phyloP scores from a whole-genome alignment of 495 filamentous ascomycete species.

The Massariosphaeria phaeospora region DNA sequence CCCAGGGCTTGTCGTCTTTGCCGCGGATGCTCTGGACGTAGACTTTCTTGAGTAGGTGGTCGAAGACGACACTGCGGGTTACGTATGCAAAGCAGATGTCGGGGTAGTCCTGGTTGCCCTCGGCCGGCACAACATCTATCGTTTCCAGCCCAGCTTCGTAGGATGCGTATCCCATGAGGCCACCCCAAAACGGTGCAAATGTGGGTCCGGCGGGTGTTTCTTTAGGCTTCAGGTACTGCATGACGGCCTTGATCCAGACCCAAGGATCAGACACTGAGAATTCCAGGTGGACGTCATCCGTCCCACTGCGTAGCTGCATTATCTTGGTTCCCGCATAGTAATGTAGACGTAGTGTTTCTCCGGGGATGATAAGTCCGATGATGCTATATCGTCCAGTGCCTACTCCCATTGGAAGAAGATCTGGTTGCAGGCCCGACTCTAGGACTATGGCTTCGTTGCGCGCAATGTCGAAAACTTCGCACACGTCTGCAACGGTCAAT shows the following conservation, averaged over 20 bases:
- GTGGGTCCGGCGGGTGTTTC: slow-evolving; percentile 22
- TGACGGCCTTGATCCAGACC: slow-evolving; percentile 32
- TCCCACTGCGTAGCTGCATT: slow-evolving; percentile 32
- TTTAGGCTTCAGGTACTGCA: slow-evolving; percentile 27
- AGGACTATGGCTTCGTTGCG: slow-evolving; percentile 20
- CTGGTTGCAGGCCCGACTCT: slow-evolving; percentile 25
- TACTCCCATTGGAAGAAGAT: slow-evolving; percentile 44
- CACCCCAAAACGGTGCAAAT: slow-evolving; percentile 71
- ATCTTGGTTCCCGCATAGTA: slow-evolving; percentile 45
- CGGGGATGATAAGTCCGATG: slow-evolving; percentile 53
- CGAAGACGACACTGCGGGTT: slow-evolving; percentile 73
- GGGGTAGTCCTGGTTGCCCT: slow-evolving; percentile 43
- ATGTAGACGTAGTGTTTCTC: slow-evolving; percentile 49
- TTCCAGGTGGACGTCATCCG: slow-evolving; percentile 25
- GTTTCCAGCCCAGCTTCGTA: slow-evolving; percentile 77
- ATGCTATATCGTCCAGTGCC: slow-evolving; percentile 64
- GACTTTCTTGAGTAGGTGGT: slow-evolving; percentile 57
- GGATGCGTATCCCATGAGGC: slow-evolving; percentile 82
- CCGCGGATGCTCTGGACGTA: slow-evolving; percentile 60
- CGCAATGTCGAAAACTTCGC: slow-evolving; percentile 37
- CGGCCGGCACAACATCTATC: slow-evolving; percentile 45
- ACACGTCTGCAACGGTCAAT: slow-evolving; percentile 20
- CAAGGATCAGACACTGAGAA: slow-evolving; percentile 11
- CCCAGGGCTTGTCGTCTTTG: slow-evolving; percentile 35
- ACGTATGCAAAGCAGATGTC: slow-evolving; percentile 77